Base-by-base conservation (phyloP, 371 early-diverging fungal genomes). In the Nematocida sp. region DNA sequence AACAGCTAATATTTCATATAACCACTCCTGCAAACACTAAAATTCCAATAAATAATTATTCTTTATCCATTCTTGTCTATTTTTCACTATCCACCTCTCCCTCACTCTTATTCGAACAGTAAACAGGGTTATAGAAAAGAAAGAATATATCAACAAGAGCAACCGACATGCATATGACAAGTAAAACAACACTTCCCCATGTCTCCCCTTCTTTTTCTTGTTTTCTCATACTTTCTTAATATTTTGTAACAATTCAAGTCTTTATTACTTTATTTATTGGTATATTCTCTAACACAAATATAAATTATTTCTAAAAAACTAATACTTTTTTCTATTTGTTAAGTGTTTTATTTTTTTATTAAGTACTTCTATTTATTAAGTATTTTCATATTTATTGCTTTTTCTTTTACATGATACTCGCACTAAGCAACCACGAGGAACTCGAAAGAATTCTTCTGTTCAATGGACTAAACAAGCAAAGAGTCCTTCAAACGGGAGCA, bases 381-480 rank as follows among this genome's bases (percentile, higher is more conserved):
- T n/a, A n/a, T n/a, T n/a, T n/a, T n/a, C n/a, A n/a, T n/a, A n/a
- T n/a, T n/a, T n/a, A n/a, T n/a, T n/a, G n/a, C n/a, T n/a, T n/a
- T 61, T 25, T 5, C 30, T 36, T 63, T 38, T 38, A 39, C 40
- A 71, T 71, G 75, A 65, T 71, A n/a, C 45, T 71, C 33, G 48
- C 75, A 33, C n/a, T 60, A 25, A 59, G 59, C 33, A 42, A 40
- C 20, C 75, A 71, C 50, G 60, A 57, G 23, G 57, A 57, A 9
- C 48, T 71, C 59, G 63, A 71, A 28, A 51, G 30, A 32, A 61
- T 35, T 48, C 60, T 71, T 54, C 20, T 50, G 18, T 20, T 5
- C 16, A 28, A 26, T 11, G 61, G 75, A 0, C 55, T 71, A 3
- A 13, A 38, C 11, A 59, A 61, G 53, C 30, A 48, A 0, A 30